Conservation (phyloP, 192 early-diverging fungal genomes). For the Coemansia sp. region DNA sequence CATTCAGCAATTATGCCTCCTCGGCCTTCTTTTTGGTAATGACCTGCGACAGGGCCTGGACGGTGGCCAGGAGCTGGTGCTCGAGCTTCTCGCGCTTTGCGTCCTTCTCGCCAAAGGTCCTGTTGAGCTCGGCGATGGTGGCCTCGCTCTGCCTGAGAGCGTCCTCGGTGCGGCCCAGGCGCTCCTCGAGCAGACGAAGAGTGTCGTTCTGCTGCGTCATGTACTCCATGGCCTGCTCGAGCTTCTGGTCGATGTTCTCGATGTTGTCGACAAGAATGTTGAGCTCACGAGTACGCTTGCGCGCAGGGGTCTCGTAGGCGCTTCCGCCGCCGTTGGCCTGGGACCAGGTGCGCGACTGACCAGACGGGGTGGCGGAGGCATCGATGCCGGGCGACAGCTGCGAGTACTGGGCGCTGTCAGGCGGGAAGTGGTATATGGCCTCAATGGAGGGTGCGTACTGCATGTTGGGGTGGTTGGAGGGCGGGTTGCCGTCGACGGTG, state of each 20-base stretch:
- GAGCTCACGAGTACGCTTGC: constrained; percentile 53
- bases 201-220: constrained; percentile 49
- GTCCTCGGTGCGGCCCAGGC: constrained; percentile 46
- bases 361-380: constrained; percentile 7
- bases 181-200: constrained; percentile 46
- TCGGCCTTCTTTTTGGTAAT: constrained; percentile 51
- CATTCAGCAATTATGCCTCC: constrained; percentile 8
- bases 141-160: constrained; percentile 49
- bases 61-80: constrained; percentile 54
- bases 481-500: constrained; percentile 59
- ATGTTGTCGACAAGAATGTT: constrained; percentile 41
- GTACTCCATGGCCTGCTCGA: constrained; percentile 49
- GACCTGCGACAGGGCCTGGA: constrained; percentile 52
- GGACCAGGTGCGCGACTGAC: constrained; percentile 44
- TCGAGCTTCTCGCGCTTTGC: constrained; percentile 54
- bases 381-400: constrained; percentile 43
- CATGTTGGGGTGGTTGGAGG: constrained; percentile 29
- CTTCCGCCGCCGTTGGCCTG: constrained; percentile 41
- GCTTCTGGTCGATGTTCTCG: constrained; percentile 46
- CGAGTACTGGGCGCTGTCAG: constrained; percentile 38
- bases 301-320: constrained; percentile 49
- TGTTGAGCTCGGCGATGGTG: constrained; percentile 42
- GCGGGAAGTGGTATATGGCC: constrained; percentile 54
- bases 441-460: constrained; percentile 53
- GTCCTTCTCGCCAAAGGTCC: constrained; percentile 47